These are phyloP conservation scores for Pythium grandisporangium DNA, from an alignment of 352 stramenopile species.

Conservation along the genomic window DNA sequence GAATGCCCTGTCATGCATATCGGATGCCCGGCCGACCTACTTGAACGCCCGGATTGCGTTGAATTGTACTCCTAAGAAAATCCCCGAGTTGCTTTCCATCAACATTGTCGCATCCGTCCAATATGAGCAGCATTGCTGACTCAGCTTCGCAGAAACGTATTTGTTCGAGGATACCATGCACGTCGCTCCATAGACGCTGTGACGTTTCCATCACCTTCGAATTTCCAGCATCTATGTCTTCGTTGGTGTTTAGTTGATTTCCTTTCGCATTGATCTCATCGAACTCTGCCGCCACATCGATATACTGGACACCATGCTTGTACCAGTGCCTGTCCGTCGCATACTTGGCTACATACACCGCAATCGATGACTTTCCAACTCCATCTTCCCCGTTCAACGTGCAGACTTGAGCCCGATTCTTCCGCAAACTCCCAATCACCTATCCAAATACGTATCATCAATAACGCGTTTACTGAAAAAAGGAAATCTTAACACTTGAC, in stretches of 20 bases:
- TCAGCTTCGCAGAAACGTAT: slow-evolving; percentile 1
- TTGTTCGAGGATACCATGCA: too few species aligned
- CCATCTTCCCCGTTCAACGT: slow-evolving; percentile 30
- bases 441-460: slow-evolving; percentile 3
- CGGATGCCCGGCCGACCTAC: slow-evolving; percentile 8
- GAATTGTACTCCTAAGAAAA: slow-evolving; percentile 29
- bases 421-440: slow-evolving; percentile 11
- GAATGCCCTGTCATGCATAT: too few species aligned
- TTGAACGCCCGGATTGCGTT: slow-evolving; percentile 28
- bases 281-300: slow-evolving; percentile 25
- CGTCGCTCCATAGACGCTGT: too few species aligned
- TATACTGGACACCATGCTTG: slow-evolving; percentile 43
- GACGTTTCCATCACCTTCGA: slow-evolving; percentile 1
- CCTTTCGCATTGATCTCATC: slow-evolving; percentile 2
- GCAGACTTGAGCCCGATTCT: slow-evolving; percentile 27
- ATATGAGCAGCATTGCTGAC: slow-evolving; percentile 22
- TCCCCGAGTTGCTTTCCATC: slow-evolving; percentile 23
- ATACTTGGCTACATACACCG: slow-evolving; percentile 41
- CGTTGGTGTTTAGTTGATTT: slow-evolving; percentile 4
- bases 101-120: slow-evolving; percentile 58
- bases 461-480: not conserved
- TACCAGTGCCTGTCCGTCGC: slow-evolving; percentile 29
- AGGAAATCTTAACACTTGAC: too few species aligned
- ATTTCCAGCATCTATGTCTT: not conserved
- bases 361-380: slow-evolving; percentile 53